Evolutionary conservation across 768 basidiomycete genomes (phyloP), one percentile per base, ranked within the genome.

Genomic region (Suillus lakei): DNA sequence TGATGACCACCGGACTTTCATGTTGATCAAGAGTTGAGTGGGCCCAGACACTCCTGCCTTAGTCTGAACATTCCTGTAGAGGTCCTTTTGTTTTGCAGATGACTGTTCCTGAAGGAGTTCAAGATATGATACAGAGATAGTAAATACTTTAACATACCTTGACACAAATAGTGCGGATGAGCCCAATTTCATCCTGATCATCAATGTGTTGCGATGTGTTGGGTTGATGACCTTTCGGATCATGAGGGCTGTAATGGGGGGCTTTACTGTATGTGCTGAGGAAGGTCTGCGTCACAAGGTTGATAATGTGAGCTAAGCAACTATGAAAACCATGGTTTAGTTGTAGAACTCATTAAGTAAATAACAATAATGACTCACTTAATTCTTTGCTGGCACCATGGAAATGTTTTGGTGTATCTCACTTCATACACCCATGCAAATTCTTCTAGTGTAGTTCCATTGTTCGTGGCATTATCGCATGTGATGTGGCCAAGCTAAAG

Each of bases 401-500:
- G 44, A 44, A 44, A 46, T 2, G 2, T 46, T 43, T 46, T 46
- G n/a, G 44, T 23, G n/a, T 46, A 46, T 46, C n/a, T 46, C n/a
- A 13, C 44, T 46, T 46, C 44, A 12, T 46, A 46, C n/a, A 46
- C 44, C 44, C 4, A 4, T 46, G 44, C 44, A 46, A 46, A 46
- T 46, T 46, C 44, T 46, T 46, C 44, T 12, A 46, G 44, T 12
- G 10, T 46, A 46, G 44, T 46, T 5, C 44, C 4, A 1, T 46
- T 46, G n/a, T 46, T 46, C 44, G 0, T 0, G 1, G 44, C 44
- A 46, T 46, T 46, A 46, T 46, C 1, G 0, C 44, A 46, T 46
- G 44, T 46, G 44, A 46, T 46, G n/a, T 46, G 44, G 44, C 44
- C 44, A n/a, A 46, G 44, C 44, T 46, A n/a, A n/a, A 46, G 44